Base-by-base conservation (phyloP, 2,329 filamentous ascomycete genomes). In the Pyrenophora seminiperda region DNA sequence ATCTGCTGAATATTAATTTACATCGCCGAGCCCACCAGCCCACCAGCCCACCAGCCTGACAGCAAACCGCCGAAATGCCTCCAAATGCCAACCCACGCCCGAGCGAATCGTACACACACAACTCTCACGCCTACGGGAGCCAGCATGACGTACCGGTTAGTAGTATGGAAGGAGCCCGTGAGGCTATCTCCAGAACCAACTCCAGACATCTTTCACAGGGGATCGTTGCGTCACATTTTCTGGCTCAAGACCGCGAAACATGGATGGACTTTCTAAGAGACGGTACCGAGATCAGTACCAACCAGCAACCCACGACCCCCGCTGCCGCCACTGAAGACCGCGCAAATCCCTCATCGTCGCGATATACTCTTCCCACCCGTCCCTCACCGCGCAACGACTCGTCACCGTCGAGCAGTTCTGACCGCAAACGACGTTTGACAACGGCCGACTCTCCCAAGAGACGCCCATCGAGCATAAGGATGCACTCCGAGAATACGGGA, bases 391-490 rank as follows among this genome's bases (percentile, higher is more conserved):
- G 47, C 29, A 59, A 56, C 50, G 58, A 62, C 34, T 52, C 55
- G 24, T 41, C 58, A 2, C 58, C 61, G 4, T 61, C 65, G 7
- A 56, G 53, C 30, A 65, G 53, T 48, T 51, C 59, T 17, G 71
- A 73, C 38, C 65, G 72, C 47, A 73, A 73, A 63, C 61, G 71
- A 46, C 62, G 71, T 22, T 49, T 73, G 38, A 73, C 70, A 2
- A 61, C 66, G 4, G 58, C 70, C 6, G 68, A 73, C 19, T 56
- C 61, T 15, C 70, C 72, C 39, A 56, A 63, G 43, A 60, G 65
- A 44, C 54, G 67, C 13, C 65, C 63, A 5, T 68, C 63, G n/a
- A 63, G 56, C 45, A 62, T 59, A 39, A 49, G 65, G 18, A 59
- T 61, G 53, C 61, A 58, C 31, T 58, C 59, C 9, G 46, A 47